Conservation (phyloP, 2,329 filamentous ascomycete species). For the Arachnomyces sp. region DNA sequence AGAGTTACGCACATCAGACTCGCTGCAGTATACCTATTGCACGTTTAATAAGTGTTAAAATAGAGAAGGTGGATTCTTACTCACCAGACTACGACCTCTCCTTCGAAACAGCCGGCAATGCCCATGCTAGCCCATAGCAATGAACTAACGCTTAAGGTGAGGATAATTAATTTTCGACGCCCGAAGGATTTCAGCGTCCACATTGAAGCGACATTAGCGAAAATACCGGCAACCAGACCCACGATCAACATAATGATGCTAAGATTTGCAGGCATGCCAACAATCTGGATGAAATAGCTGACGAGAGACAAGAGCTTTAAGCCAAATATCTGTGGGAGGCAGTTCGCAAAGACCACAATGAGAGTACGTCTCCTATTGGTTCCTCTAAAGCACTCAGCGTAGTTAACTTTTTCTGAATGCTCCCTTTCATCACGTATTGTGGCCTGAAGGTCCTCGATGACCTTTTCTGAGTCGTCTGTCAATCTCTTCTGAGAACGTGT, state of each 20-base stretch:
- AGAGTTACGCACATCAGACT: constrained; percentile 41
- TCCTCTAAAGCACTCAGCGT: constrained; percentile 23
- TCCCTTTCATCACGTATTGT: constrained; percentile 40
- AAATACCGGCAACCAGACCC: constrained; percentile 36
- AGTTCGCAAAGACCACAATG: constrained; percentile 28
- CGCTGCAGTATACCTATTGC: constrained; percentile 31
- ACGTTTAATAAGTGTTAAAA: constrained; percentile 21
- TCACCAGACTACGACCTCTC: constrained; percentile 32
- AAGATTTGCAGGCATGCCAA: constrained; percentile 19
- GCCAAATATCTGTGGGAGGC: constrained; percentile 38
- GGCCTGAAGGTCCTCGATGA: too few relatives aligned
- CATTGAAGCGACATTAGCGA: constrained; percentile 36
- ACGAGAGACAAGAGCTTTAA: constrained; percentile 35
- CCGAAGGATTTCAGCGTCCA: constrained; percentile 37
- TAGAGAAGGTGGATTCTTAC: too few relatives aligned
- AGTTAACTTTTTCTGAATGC: constrained; percentile 20
- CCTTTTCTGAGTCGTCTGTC: too few relatives aligned
- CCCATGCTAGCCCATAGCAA: constrained; percentile 39
- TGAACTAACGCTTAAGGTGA: constrained; percentile 23
- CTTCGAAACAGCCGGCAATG: constrained; percentile 36
- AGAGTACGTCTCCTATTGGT: constrained; percentile 16
- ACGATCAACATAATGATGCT: constrained; percentile 37
- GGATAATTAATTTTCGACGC: constrained; percentile 31
- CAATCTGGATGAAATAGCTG: constrained; percentile 28
- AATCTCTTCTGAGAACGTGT: constrained; percentile 44